These are phyloP conservation scores for Discostella stelligeroides DNA, from an alignment of 108 stramenopile genomes.

Conservation along the genomic window DNA sequence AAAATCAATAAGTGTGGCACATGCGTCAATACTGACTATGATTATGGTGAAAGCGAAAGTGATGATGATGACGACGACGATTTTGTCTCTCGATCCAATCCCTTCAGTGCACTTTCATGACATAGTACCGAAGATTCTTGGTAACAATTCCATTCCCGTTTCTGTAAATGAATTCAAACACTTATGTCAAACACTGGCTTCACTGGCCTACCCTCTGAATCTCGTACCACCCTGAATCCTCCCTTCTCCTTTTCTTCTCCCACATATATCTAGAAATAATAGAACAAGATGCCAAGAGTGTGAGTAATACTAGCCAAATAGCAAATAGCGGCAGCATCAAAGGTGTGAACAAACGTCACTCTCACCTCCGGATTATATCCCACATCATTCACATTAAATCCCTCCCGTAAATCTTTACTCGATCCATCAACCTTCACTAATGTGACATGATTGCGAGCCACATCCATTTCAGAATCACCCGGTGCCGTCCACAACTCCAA, in stretches of 20 bases:
- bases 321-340: too few species aligned
- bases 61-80: neutral
- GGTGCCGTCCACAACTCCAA: constrained; percentile 84
- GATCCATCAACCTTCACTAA: constrained; percentile 62
- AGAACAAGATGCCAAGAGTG: neutral
- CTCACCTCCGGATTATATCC: constrained; percentile 73
- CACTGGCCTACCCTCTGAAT: constrained; percentile 64
- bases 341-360: neutral
- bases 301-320: neutral
- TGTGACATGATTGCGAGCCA: constrained; percentile 70
- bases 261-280: constrained; percentile 72
- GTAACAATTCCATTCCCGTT: too few species aligned
- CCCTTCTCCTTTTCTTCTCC: constrained; percentile 78
- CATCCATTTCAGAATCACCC: constrained; percentile 87
- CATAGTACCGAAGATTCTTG: too few species aligned
- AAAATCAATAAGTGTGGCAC: too few species aligned
- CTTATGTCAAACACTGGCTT: constrained; percentile 79
- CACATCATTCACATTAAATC: constrained; percentile 60
- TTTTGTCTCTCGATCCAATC: too few species aligned
- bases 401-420: constrained; percentile 50
- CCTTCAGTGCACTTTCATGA: constrained; percentile 5
- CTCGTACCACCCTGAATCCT: constrained; percentile 70
- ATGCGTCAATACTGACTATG: too few species aligned
- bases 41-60: neutral
- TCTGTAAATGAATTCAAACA: constrained; percentile 27